Conservation (phyloP, 805 yeast genomes). For the Saccharomycopsis schoenii region DNA sequence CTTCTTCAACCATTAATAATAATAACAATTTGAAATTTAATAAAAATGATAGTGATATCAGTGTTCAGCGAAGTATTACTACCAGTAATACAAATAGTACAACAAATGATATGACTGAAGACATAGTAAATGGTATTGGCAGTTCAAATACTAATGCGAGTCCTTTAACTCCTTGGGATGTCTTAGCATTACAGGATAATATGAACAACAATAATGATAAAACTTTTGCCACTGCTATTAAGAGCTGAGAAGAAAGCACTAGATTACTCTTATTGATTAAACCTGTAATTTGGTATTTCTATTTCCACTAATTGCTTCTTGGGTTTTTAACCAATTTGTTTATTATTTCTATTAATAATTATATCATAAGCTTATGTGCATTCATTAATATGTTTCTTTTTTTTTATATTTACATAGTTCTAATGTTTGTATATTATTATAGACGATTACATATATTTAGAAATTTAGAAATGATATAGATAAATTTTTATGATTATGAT, state of each 20-base stretch:
- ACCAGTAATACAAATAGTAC: not conserved
- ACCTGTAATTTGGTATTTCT: not conserved
- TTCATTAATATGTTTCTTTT: not conserved
- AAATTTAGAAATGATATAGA: no score
- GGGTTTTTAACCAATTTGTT: not conserved
- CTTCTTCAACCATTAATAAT: not conserved
- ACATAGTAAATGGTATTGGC: not conserved
- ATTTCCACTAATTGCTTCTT: no score
- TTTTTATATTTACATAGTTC: not conserved
- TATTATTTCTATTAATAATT: no score
- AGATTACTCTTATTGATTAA: not conserved
- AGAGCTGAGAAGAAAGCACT: not conserved
- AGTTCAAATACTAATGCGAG: not conserved
- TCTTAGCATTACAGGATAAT: conserved; percentile 6
- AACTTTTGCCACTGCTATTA: not conserved
- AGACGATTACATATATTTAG: not conserved
- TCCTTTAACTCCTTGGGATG: conserved; percentile 19
- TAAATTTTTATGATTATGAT: no score
- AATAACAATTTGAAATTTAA: not conserved
- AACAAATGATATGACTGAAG: not conserved
- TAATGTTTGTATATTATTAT: not conserved
- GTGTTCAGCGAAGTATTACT: not conserved
- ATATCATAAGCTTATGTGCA: no score
- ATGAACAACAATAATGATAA: not conserved
- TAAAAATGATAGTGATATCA: not conserved